These are phyloP conservation scores for Kazachstania viticola DNA, from an alignment of 805 yeast genomes.

Conservation along the genomic window DNA sequence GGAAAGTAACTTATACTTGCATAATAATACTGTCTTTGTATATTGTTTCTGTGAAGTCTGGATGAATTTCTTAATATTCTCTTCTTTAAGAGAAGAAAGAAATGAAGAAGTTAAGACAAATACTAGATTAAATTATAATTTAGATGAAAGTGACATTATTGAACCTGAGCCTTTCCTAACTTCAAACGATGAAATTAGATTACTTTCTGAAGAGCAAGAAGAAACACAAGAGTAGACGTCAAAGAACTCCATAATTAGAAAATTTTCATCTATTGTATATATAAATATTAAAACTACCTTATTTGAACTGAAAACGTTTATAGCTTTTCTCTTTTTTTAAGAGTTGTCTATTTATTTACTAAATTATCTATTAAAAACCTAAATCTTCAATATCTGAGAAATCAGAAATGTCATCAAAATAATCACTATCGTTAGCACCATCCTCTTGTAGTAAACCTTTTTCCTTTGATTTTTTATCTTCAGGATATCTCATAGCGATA, in stretches of 20 bases:
- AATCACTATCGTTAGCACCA: constrained; percentile 16
- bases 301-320: too few species aligned
- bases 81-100: constrained; percentile 54
- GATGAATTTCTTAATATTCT: constrained; percentile 53
- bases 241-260: neutral
- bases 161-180: constrained; percentile 4
- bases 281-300: too few species aligned
- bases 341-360: too few species aligned
- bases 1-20: constrained; percentile 32
- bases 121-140: constrained; percentile 1
- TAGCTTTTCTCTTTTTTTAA: too few species aligned
- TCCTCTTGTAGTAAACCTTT: constrained; percentile 9
- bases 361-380: constrained; percentile 14
- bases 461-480: constrained; percentile 19
- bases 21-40: constrained; percentile 51
- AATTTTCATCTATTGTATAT: neutral
- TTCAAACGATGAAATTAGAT: too few species aligned
- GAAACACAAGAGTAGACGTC: neutral
- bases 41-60: constrained; percentile 57
- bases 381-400: constrained; percentile 26
- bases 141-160: constrained; percentile 3
- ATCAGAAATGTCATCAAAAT: constrained; percentile 23
- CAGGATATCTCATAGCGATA: constrained; percentile 89
- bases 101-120: constrained; percentile 32
- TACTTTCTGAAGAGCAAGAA: neutral